Evolutionary conservation across 192 early-diverging fungal species (phyloP).

Genomic region (Coemansia sp.): DNA sequence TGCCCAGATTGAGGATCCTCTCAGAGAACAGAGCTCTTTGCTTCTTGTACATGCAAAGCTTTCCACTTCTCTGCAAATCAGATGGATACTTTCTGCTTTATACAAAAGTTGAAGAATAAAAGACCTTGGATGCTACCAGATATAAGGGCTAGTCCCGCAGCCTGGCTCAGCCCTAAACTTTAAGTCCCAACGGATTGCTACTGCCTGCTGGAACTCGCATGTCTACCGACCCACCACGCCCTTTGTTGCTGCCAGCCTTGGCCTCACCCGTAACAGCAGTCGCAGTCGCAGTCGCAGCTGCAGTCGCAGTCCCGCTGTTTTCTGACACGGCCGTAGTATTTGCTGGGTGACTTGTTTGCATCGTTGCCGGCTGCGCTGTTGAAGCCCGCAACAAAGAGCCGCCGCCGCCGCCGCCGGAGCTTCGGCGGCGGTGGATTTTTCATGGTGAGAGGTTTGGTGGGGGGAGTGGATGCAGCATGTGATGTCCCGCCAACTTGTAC

Average conservation of each 20-base stretch:
- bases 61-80: neutral
- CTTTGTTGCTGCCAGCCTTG: conserved; percentile 8
- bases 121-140: no score
- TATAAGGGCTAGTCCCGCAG: neutral
- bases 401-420: no score
- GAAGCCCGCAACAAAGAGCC: neutral
- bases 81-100: neutral
- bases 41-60: no score
- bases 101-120: neutral
- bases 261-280: conserved; percentile 5
- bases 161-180: conserved; percentile 8
- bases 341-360: neutral
- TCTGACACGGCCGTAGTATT: neutral
- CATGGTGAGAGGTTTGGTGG: no score
- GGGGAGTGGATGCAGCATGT: no score
- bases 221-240: conserved; percentile 19
- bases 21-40: neutral
- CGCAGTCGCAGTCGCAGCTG: neutral
- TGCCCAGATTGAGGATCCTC: no score
- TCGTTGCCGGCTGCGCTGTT: neutral
- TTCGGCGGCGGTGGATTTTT: no score
- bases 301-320: neutral
- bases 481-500: no score
- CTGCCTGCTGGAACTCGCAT: conserved; percentile 41
- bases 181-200: conserved; percentile 36